phyloP scores from a whole-genome alignment of 2,329 filamentous ascomycete species.

The Cadophora sp. region DNA sequence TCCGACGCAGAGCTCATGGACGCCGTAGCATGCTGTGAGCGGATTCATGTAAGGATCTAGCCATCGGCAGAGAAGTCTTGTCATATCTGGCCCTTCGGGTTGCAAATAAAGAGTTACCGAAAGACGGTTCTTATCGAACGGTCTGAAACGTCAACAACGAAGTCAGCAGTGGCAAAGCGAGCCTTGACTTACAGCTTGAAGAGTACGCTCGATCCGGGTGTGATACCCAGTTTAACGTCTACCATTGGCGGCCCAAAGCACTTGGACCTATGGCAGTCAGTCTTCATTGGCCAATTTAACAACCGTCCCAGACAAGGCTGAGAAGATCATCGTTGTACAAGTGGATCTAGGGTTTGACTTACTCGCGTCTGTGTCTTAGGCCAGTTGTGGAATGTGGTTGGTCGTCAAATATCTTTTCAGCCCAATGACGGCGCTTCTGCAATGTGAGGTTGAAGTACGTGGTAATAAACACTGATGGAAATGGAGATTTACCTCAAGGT shows the following conservation, averaged over 20 bases:
- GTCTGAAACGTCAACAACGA: constrained; percentile 44
- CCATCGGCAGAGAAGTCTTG: constrained; percentile 43
- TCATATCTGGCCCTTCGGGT: constrained; percentile 44
- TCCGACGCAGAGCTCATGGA: constrained; percentile 60
- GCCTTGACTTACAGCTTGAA: constrained; percentile 57
- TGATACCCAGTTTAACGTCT: constrained; percentile 53
- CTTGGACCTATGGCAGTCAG: constrained; percentile 49
- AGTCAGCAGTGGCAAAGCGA: neutral
- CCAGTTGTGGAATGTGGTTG: constrained; percentile 57
- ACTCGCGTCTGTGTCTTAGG: constrained; percentile 51
- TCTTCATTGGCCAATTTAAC: constrained; percentile 24
- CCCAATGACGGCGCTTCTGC: constrained; percentile 62
- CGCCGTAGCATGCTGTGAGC: constrained; percentile 56
- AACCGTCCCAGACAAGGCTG: constrained; percentile 23
- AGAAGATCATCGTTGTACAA: constrained; percentile 20
- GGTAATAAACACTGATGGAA: constrained; percentile 2
- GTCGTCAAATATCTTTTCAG: constrained; percentile 64
- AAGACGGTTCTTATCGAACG: constrained; percentile 61
- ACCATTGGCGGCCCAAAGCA: constrained; percentile 54
- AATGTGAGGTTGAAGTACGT: constrained; percentile 28
- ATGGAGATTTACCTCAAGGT: constrained; percentile 38
- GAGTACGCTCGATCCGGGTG: constrained; percentile 56
- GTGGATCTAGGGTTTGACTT: constrained; percentile 33
- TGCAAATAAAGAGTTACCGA: constrained; percentile 60
- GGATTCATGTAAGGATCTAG: constrained; percentile 39